These are phyloP conservation scores for Posidonia oceanica DNA, from an alignment of 116 monocot genomes.

Conservation along the genomic window DNA sequence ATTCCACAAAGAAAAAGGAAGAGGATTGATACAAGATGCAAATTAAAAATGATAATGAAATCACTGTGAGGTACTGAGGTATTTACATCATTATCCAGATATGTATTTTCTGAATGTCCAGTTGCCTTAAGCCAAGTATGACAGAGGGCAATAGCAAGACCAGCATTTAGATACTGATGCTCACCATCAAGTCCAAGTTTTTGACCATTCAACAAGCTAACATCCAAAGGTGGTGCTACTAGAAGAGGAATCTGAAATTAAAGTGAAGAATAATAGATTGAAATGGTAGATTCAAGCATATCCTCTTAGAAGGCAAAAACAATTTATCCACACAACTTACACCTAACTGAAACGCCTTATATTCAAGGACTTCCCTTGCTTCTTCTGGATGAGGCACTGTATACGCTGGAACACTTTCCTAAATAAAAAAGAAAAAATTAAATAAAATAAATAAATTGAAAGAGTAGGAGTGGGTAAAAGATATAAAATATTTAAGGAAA, in stretches of 20 bases:
- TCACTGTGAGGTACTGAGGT: background rate
- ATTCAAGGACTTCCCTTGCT: slow-evolving; percentile 66
- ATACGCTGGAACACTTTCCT: slow-evolving; percentile 76
- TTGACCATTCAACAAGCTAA: slow-evolving; percentile 33
- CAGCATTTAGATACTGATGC: slow-evolving; percentile 83
- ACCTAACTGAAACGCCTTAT: slow-evolving; percentile 57
- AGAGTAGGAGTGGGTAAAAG: background rate
- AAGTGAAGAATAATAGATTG: background rate
- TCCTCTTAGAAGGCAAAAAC: background rate
- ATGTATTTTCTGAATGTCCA: slow-evolving; percentile 24
- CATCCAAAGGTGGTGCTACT: slow-evolving; percentile 53
- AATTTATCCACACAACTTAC: slow-evolving; percentile 14
- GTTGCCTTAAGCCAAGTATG: slow-evolving; percentile 58
- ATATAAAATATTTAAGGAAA: no score
- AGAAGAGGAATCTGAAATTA: slow-evolving; percentile 53
- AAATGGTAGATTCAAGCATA: background rate
- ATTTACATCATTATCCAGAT: slow-evolving; percentile 25
- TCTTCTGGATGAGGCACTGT: slow-evolving; percentile 87
- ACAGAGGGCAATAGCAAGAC: slow-evolving; percentile 72
- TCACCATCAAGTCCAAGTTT: slow-evolving; percentile 85
- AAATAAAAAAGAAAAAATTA: slow-evolving; percentile 5
- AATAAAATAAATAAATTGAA: background rate
- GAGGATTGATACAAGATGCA: background rate
- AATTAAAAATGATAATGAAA: background rate
- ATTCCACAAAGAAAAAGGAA: slow-evolving; percentile 7